These are phyloP conservation scores for Capsella rubella DNA, from an alignment of 441 rosid genomes.

Conservation along the genomic window DNA sequence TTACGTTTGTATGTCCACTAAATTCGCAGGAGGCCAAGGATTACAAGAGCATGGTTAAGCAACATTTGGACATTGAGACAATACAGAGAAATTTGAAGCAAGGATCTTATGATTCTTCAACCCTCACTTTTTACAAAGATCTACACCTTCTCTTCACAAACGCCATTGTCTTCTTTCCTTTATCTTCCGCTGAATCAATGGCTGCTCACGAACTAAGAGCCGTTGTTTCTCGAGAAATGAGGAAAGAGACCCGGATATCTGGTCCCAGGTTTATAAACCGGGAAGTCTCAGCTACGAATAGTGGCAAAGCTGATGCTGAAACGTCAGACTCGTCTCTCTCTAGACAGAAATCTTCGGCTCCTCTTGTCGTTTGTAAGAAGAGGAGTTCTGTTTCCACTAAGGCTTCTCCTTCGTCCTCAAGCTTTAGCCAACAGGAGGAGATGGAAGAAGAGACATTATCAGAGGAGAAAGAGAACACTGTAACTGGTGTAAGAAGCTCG, in stretches of 20 bases:
- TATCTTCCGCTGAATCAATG: slow-evolving; percentile 47
- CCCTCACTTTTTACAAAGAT: slow-evolving; percentile 56
- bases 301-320: slow-evolving; percentile 45
- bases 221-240: slow-evolving; percentile 45
- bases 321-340: slow-evolving; percentile 43
- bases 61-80: slow-evolving; percentile 58
- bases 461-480: slow-evolving; percentile 51
- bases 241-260: slow-evolving; percentile 4
- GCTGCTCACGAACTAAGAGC: slow-evolving; percentile 54
- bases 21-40: slow-evolving; percentile 48
- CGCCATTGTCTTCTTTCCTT: slow-evolving; percentile 58
- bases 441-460: slow-evolving; percentile 39
- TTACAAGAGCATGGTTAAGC: slow-evolving; percentile 52
- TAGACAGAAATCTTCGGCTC: slow-evolving; percentile 52
- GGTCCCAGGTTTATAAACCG: neutral
- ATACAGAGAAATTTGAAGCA: slow-evolving; percentile 50
- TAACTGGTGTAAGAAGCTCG: slow-evolving; percentile 55
- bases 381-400: slow-evolving; percentile 53
- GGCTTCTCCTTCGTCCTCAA: slow-evolving; percentile 47
- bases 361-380: slow-evolving; percentile 62
- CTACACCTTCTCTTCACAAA: slow-evolving; percentile 62
- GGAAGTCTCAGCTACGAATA: neutral
- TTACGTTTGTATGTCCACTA: neutral
- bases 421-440: slow-evolving; percentile 42
- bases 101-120: slow-evolving; percentile 50